Conservation (phyloP, 179 eudicot genomes). For the Spergularia azorica region DNA sequence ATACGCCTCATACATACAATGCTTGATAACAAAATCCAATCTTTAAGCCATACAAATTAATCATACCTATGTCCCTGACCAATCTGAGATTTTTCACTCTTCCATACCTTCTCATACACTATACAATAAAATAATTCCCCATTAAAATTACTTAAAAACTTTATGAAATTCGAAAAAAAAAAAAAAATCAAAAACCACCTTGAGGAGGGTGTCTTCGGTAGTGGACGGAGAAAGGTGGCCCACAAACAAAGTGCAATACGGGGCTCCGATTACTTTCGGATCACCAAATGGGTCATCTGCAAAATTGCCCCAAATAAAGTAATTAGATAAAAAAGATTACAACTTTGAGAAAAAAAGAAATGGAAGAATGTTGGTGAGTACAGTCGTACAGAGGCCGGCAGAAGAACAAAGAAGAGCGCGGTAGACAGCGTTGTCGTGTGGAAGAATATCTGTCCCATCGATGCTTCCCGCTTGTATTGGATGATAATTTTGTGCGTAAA, state of each 20-base stretch:
- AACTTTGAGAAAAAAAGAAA: not conserved
- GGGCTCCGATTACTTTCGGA: constrained; percentile 79
- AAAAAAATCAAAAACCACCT: constrained; percentile 36
- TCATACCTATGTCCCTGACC: constrained; percentile 88
- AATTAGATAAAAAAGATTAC: not conserved
- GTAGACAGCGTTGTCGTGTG: constrained; percentile 86
- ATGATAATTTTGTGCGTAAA: constrained; percentile 78
- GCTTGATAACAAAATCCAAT: not conserved
- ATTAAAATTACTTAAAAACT: not conserved
- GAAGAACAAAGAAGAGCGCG: constrained; percentile 88
- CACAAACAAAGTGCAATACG: constrained; percentile 81
- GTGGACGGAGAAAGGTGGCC: constrained; percentile 76
- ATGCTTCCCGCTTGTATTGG: constrained; percentile 97
- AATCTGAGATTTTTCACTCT: constrained; percentile 75
- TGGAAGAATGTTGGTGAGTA: not conserved
- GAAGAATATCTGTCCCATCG: constrained; percentile 90
- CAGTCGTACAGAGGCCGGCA: constrained; percentile 66
- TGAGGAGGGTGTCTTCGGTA: constrained; percentile 62
- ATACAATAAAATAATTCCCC: constrained; percentile 18
- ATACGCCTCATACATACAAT: not conserved
- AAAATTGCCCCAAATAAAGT: not conserved
- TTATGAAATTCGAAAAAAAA: not conserved
- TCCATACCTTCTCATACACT: constrained; percentile 86
- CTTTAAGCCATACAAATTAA: not conserved
- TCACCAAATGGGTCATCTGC: constrained; percentile 77